Evolutionary conservation across 129 eudicot genomes (phyloP).

Genomic region (Lactuca saligna): DNA sequence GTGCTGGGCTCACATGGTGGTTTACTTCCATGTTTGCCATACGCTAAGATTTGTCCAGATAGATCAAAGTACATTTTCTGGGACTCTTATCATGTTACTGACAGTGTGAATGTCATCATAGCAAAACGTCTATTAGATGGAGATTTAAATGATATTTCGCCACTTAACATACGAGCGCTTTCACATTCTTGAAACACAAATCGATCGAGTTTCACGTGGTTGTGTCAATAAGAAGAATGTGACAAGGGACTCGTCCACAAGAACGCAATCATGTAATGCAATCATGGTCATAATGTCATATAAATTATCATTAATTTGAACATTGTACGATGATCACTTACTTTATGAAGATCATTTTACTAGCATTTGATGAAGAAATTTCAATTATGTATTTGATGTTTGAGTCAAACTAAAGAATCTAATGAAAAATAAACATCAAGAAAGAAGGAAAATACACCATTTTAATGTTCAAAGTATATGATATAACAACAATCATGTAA

Average conservation of each 20-base stretch:
- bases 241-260: not conserved
- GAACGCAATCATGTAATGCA: not conserved
- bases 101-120: constrained; percentile 16
- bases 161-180: constrained; percentile 27
- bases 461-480: too few species aligned
- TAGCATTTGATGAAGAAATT: not conserved
- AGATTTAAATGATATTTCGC: constrained; percentile 26
- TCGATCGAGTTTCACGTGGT: not conserved
- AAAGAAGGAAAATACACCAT: not conserved
- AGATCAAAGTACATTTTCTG: constrained; percentile 36
- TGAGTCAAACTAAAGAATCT: not conserved
- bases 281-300: too few species aligned
- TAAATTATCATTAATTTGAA: too few species aligned
- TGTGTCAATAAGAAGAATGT: constrained; percentile 3
- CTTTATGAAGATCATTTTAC: not conserved
- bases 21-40: constrained; percentile 30
- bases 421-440: not conserved
- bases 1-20: constrained; percentile 28
- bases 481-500: too few species aligned
- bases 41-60: constrained; percentile 19
- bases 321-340: not conserved
- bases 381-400: not conserved
- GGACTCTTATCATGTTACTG: constrained; percentile 33
- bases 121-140: constrained; percentile 35
- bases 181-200: constrained; percentile 14